phyloP scores from a whole-genome alignment of 2,329 filamentous ascomycete genomes.

The Dendrostoma leiphaemia region DNA sequence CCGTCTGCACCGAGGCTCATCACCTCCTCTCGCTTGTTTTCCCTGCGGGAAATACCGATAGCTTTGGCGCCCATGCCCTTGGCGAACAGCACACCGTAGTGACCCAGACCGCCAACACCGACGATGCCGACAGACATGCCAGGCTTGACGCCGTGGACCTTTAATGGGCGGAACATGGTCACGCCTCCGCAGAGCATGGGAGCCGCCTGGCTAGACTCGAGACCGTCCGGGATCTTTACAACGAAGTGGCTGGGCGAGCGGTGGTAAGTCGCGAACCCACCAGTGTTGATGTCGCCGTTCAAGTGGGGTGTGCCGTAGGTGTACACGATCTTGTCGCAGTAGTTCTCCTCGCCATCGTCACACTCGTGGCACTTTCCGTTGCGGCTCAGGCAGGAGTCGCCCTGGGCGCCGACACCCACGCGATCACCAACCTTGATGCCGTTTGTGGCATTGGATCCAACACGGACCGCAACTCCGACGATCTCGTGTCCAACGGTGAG shows the following conservation, averaged over 20 bases:
- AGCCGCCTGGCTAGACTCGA: constrained; percentile 41
- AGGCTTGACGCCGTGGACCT: constrained; percentile 54
- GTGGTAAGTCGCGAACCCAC: constrained; percentile 43
- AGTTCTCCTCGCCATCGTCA: constrained; percentile 35
- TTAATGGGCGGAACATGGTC: constrained; percentile 63
- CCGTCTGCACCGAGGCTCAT: constrained; percentile 55
- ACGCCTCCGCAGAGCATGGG: constrained; percentile 70
- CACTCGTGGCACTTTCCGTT: constrained; percentile 39
- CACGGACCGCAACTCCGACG: constrained; percentile 54
- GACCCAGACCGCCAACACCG: constrained; percentile 65
- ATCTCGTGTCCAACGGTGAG: constrained; percentile 65
- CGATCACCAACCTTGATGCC: constrained; percentile 59
- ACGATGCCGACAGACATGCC: constrained; percentile 67
- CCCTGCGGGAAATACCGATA: constrained; percentile 55
- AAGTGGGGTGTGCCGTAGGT: constrained; percentile 53
- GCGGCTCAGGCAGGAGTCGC: constrained; percentile 46
- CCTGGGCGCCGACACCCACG: constrained; percentile 62
- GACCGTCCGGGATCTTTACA: constrained; percentile 39
- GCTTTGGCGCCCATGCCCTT: constrained; percentile 62
- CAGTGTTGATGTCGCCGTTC: constrained; percentile 54
- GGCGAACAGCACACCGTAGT: constrained; percentile 66
- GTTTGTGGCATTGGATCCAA: constrained; percentile 45
- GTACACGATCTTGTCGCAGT: constrained; percentile 39
- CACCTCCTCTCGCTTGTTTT: constrained; percentile 51
- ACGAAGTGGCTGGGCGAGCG: constrained; percentile 41